Base-by-base conservation (phyloP, 345 rosid species). In the Noccaea bulbosa region DNA sequence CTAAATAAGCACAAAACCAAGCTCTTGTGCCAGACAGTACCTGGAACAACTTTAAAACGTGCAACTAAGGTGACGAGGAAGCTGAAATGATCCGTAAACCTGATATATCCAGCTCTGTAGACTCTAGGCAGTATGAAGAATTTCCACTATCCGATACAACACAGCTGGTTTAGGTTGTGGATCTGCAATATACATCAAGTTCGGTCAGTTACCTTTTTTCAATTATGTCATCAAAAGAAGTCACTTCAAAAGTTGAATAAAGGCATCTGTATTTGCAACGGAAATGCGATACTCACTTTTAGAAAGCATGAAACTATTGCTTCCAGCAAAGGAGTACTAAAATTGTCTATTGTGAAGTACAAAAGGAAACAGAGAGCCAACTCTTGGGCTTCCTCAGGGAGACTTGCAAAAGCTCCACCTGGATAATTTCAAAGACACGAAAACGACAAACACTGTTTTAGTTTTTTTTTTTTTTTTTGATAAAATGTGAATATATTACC, bases 401-500 rank as follows among this genome's bases (percentile, higher is more conserved):
- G 96, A 50, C 73, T 82, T 49, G 84, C 34, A 80, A 94, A 91
- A 70, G 90, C 90, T 59, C 99, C 99, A 77, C 91, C 97, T 87
- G 85, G 60, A 66, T 37, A 50, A 61, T 20, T 69, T n/a, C 38
- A 60, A 62, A 33, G 17, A 14, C 44, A 60, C 32, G 69, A 67
- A 58, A 57, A 22, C 55, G 10, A 57, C 20, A 48, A 62, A n/a
- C 27, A 11, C 50, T 11, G 55, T 61, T 59, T 67, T 22, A 69
- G 74, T 69, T 62, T 20, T 20, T 2, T 20, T 32, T 27, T 39
- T 38, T n/a, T 27, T 35, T 38, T 72, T 48, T n/a, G n/a, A n/a
- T n/a, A n/a, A n/a, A n/a, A n/a, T n/a, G n/a, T n/a, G n/a, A n/a
- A n/a, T n/a, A n/a, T n/a, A n/a, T n/a, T n/a, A n/a, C n/a, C n/a